phyloP scores from a whole-genome alignment of 495 filamentous ascomycete genomes.

The Hypoxylon crocopeplum region DNA sequence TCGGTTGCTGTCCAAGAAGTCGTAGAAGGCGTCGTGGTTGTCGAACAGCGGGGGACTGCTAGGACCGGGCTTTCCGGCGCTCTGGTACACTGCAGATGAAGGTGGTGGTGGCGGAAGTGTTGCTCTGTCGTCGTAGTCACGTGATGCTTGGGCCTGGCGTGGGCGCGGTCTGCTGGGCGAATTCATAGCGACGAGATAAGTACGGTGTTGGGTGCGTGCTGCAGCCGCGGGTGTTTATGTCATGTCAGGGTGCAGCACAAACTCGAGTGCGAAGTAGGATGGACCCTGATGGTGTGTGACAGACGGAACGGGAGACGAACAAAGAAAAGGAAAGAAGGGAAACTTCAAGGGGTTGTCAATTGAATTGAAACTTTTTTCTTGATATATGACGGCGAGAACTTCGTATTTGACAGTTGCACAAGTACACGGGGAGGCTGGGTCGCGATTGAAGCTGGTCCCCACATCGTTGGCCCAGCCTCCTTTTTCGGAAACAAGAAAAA shows the following conservation, averaged over 20 bases:
- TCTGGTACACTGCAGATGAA: conserved; percentile 21
- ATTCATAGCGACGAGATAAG: conserved; percentile 21
- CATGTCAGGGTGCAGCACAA: neutral
- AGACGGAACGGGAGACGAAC: neutral
- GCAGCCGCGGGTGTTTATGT: conserved; percentile 7
- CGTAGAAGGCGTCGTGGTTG: conserved; percentile 43
- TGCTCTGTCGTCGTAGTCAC: conserved; percentile 35
- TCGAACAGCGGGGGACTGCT: conserved; percentile 30
- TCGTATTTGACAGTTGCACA: conserved; percentile 21
- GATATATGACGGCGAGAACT: conserved; percentile 25
- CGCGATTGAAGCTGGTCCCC: conserved; percentile 19
- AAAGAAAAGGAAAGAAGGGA: conserved; percentile 13
- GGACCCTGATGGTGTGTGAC: neutral
- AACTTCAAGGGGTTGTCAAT: conserved; percentile 4
- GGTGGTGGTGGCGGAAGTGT: no score
- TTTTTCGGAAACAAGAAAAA: conserved; percentile 16
- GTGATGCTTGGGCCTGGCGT: conserved; percentile 33
- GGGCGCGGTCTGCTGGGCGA: conserved; percentile 34
- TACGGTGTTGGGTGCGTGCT: neutral
- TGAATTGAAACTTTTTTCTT: conserved; percentile 21
- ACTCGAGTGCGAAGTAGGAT: neutral
- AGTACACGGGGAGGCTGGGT: conserved; percentile 23
- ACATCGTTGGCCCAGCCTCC: conserved; percentile 32
- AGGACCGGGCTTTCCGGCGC: conserved; percentile 15
- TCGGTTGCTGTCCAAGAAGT: conserved; percentile 41